phyloP scores from a whole-genome alignment of 176 grass and related monocot genomes.

The Eragrostis nindensis region DNA sequence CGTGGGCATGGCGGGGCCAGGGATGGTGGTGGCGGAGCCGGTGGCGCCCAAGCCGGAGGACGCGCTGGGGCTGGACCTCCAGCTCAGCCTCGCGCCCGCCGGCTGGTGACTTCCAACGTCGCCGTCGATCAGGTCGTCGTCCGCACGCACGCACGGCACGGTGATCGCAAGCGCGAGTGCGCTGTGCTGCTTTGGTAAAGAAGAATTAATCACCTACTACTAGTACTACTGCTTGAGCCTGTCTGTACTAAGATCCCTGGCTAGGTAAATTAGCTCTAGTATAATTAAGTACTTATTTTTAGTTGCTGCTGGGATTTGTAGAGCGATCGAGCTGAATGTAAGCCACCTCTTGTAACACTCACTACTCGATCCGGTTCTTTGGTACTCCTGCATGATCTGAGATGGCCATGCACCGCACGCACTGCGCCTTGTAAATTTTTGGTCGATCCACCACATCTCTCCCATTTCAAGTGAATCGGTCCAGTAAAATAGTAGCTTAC shows the following conservation, averaged over 20 bases:
- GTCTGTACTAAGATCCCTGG: slow-evolving; percentile 35
- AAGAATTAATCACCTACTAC: slow-evolving; percentile 37
- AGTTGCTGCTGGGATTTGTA: slow-evolving; percentile 42
- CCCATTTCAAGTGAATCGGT: neutral
- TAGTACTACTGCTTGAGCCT: slow-evolving; percentile 8
- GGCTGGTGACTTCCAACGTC: slow-evolving; percentile 46
- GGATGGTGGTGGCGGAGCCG: slow-evolving; percentile 40
- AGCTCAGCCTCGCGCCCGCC: slow-evolving; percentile 87
- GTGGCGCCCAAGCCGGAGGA: slow-evolving; percentile 56
- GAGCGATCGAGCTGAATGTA: slow-evolving; percentile 42
- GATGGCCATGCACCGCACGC: slow-evolving; percentile 26
- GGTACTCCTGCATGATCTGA: slow-evolving; percentile 41
- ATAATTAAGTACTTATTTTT: slow-evolving; percentile 42
- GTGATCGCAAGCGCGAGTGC: neutral
- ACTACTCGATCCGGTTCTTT: slow-evolving; percentile 3
- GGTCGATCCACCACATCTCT: slow-evolving; percentile 19
- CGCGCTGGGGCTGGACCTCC: slow-evolving; percentile 81
- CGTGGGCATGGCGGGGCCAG: slow-evolving; percentile 22
- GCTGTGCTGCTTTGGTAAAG: slow-evolving; percentile 26
- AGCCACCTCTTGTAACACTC: slow-evolving; percentile 49
- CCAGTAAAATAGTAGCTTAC: neutral
- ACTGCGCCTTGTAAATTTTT: slow-evolving; percentile 41
- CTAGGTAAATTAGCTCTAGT: slow-evolving; percentile 56
- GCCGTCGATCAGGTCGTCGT: too few relatives aligned
- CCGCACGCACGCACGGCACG: neutral